Conservation (phyloP, 805 yeast species). For the Candida coquimbonensis region DNA sequence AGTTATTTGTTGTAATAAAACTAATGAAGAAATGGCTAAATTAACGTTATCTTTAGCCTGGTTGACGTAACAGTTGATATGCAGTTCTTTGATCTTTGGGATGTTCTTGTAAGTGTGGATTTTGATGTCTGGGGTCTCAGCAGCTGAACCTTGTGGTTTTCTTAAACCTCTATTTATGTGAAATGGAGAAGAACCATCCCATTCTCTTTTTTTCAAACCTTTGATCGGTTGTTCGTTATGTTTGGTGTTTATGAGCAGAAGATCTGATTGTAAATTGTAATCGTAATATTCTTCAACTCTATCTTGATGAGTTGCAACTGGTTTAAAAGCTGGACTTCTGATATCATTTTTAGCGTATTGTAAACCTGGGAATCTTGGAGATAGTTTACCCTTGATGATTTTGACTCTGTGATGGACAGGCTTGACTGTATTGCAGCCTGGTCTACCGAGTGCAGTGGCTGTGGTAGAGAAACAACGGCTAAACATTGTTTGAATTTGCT, state of each 20-base stretch:
- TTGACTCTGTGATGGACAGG: constrained; percentile 90
- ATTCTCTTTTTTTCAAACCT: constrained; percentile 71
- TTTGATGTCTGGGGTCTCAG: constrained; percentile 66
- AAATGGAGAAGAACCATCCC: constrained; percentile 88
- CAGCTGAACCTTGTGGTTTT: constrained; percentile 69
- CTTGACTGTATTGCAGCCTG: constrained; percentile 65
- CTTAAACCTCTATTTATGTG: constrained; percentile 74
- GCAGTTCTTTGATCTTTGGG: constrained; percentile 63
- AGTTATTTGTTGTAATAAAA: constrained; percentile 90
- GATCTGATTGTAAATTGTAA: constrained; percentile 68
- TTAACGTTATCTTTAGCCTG: constrained; percentile 65
- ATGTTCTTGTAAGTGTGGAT: constrained; percentile 63
- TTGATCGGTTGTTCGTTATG: constrained; percentile 45
- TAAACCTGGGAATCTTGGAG: constrained; percentile 67
- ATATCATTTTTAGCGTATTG: constrained; percentile 66
- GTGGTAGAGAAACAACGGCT: constrained; percentile 20
- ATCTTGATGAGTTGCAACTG: constrained; percentile 70
- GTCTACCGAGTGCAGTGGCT: constrained; percentile 30
- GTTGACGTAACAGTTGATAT: constrained; percentile 70
- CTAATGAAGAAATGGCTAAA: constrained; percentile 65
- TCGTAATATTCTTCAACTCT: constrained; percentile 71
- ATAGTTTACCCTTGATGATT: constrained; percentile 64
- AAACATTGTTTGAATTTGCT: constrained; percentile 1
- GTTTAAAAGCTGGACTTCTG: constrained; percentile 71
- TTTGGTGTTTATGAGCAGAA: constrained; percentile 67